Conservation (phyloP, 495 filamentous ascomycete genomes). For the Aspergillus wentii region DNA sequence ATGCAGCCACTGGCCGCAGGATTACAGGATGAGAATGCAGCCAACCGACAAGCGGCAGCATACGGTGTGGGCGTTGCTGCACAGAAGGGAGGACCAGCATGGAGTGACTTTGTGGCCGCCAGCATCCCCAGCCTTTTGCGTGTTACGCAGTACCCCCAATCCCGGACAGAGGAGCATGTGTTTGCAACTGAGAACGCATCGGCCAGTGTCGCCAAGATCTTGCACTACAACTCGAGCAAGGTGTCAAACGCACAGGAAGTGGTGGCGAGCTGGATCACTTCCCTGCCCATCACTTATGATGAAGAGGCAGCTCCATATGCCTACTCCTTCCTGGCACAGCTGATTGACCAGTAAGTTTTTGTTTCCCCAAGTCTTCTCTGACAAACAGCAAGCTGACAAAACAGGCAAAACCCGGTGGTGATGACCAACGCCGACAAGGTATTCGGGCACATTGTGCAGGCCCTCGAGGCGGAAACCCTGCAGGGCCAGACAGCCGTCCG, state of each 20-base stretch:
- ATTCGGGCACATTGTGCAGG: slow-evolving; percentile 78
- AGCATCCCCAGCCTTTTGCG: slow-evolving; percentile 78
- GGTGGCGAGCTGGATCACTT: slow-evolving; percentile 77
- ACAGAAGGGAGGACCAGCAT: slow-evolving; percentile 80
- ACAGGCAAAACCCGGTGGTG: slow-evolving; percentile 83
- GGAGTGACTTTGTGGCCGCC: slow-evolving; percentile 76
- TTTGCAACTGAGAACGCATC: slow-evolving; percentile 98
- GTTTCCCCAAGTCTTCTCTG: background rate
- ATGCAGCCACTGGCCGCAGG: slow-evolving; percentile 79
- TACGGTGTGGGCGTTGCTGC: slow-evolving; percentile 97
- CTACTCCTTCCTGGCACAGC: slow-evolving; percentile 82
- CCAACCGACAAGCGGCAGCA: slow-evolving; percentile 92
- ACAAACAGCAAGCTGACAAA: slow-evolving; percentile 11
- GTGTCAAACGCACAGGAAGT: slow-evolving; percentile 69
- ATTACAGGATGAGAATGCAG: slow-evolving; percentile 75
- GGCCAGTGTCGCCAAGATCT: slow-evolving; percentile 91
- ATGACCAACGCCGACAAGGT: slow-evolving; percentile 67
- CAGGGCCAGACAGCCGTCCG: slow-evolving; percentile 73
- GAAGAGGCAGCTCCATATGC: slow-evolving; percentile 97
- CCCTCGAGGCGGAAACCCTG: slow-evolving; percentile 84
- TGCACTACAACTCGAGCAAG: slow-evolving; percentile 78
- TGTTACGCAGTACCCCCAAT: slow-evolving; percentile 70
- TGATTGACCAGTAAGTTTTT: slow-evolving; percentile 89
- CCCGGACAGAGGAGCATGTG: slow-evolving; percentile 86
- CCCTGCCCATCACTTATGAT: slow-evolving; percentile 86